Conservation (phyloP, 2,329 filamentous ascomycete genomes). For the Penicillium psychrosexuale region DNA sequence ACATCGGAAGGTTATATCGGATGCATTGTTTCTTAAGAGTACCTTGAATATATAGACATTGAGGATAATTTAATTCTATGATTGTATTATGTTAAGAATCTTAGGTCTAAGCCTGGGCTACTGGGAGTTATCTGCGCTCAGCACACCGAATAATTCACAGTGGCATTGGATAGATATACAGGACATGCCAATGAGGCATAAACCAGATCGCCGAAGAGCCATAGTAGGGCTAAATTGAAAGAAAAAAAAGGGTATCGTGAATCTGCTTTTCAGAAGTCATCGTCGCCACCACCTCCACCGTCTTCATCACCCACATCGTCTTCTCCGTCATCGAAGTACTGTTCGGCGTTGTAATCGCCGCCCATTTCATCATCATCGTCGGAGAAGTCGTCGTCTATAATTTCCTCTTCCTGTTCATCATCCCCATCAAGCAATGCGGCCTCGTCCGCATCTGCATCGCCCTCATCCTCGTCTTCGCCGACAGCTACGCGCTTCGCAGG, state of each 20-base stretch:
- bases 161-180: neutral
- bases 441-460: slow-evolving; percentile 29
- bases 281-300: slow-evolving; percentile 49
- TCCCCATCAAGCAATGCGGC: slow-evolving; percentile 35
- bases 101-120: neutral
- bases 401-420: slow-evolving; percentile 49
- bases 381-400: slow-evolving; percentile 58
- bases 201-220: neutral
- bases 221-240: slow-evolving; percentile 12
- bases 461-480: slow-evolving; percentile 32
- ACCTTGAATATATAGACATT: neutral
- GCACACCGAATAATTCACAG: neutral
- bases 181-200: neutral
- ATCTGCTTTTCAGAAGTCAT: slow-evolving; percentile 35
- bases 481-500: slow-evolving; percentile 32
- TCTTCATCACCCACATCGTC: slow-evolving; percentile 54
- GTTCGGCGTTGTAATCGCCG: slow-evolving; percentile 63
- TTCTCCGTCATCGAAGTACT: slow-evolving; percentile 62
- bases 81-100: too few species aligned
- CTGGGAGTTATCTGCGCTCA: neutral
- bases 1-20: neutral
- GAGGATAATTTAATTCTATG: neutral
- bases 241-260: slow-evolving; percentile 32
- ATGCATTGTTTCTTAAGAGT: too few species aligned
- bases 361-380: slow-evolving; percentile 58